Evolutionary conservation across 2,329 filamentous ascomycete genomes (phyloP).

Genomic region (Penicillium glabrum): DNA sequence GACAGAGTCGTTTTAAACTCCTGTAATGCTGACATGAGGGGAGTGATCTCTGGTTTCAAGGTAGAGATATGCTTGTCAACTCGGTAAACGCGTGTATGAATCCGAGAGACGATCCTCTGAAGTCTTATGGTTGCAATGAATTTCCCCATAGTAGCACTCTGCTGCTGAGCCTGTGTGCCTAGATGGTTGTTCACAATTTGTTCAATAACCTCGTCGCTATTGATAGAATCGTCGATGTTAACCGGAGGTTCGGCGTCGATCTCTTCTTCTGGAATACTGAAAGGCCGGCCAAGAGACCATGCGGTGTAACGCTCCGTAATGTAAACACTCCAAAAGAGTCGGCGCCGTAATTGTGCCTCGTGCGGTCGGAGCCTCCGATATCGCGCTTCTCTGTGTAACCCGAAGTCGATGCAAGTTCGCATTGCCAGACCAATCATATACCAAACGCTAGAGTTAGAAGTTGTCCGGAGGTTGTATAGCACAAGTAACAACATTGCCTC

Average conservation of each 20-base stretch:
- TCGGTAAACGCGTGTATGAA: conserved; percentile 17
- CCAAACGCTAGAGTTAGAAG: conserved; percentile 24
- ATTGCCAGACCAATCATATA: conserved; percentile 28
- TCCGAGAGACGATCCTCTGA: conserved; percentile 18
- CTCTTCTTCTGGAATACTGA: conserved; percentile 34
- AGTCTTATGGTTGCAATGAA: conserved; percentile 10
- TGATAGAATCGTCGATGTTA: conserved; percentile 13
- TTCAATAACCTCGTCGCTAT: neutral
- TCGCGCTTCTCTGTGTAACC: conserved; percentile 20
- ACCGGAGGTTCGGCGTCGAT: conserved; percentile 27
- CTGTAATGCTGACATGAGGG: conserved; percentile 11
- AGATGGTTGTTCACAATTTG: neutral
- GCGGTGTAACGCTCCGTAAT: conserved; percentile 29
- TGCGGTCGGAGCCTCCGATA: conserved; percentile 13
- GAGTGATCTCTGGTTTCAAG: conserved; percentile 8
- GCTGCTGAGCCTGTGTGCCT: neutral
- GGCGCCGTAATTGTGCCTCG: conserved; percentile 17
- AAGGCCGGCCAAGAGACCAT: conserved; percentile 31
- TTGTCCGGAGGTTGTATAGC: conserved; percentile 24
- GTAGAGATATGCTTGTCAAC: conserved; percentile 6
- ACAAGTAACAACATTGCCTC: conserved; percentile 25
- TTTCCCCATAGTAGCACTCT: neutral
- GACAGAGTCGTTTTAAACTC: conserved; percentile 14
- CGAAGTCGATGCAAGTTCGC: conserved; percentile 27
- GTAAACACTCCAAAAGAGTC: conserved; percentile 36